Evolutionary conservation across 2,329 filamentous ascomycete genomes (phyloP), one percentile per base, ranked within the genome.

Genomic region (Xylogone sp.): DNA sequence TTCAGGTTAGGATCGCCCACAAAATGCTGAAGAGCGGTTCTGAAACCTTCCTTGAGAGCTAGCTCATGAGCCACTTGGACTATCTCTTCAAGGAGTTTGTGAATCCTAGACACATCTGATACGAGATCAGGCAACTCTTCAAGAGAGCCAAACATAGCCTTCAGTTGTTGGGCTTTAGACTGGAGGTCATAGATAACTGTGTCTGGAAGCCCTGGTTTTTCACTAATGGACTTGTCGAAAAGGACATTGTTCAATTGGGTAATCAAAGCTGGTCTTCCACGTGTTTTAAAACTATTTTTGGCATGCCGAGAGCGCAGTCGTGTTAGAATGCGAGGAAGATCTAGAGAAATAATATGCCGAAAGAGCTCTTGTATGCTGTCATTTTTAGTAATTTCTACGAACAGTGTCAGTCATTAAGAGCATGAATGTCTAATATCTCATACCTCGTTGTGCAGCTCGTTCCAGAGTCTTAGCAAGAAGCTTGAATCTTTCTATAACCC

Each of bases 281-380:
- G 22, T 48, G 51, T 56, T 46, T 52, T 56, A 46, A 20, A 18
- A 16, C 22, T 51, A 16, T 24, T 46, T 22, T 51, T 48, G 3
- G 44, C 34, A 52, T 61, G 55, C 21, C 54, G 51, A 52, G 55
- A 62, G 46, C 61, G 58, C 43, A 63, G 48, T 39, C 59, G 58
- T 34, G 55, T 54, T 39, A 60, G 24, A 42, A 63, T 63, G 46
- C 57, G 57, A 46, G 46, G 20, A 12, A 55, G 47, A 43, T 63
- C 60, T 45, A 63, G 31, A 21, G 16, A 46, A 51, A 62, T 39
- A 39, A 63, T 50, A n/a, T 59, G 19, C 54, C 45, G 55, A 53
- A 62, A 52, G 42, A 56, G 52, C 19, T 48, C 20, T 18, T 56
- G 50, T 18, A 31, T 48, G 50, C 62, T 60, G 19, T 62, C 52